Evolutionary conservation across 2,329 filamentous ascomycete genomes (phyloP).

Genomic region (Drechmeria coniospora): DNA sequence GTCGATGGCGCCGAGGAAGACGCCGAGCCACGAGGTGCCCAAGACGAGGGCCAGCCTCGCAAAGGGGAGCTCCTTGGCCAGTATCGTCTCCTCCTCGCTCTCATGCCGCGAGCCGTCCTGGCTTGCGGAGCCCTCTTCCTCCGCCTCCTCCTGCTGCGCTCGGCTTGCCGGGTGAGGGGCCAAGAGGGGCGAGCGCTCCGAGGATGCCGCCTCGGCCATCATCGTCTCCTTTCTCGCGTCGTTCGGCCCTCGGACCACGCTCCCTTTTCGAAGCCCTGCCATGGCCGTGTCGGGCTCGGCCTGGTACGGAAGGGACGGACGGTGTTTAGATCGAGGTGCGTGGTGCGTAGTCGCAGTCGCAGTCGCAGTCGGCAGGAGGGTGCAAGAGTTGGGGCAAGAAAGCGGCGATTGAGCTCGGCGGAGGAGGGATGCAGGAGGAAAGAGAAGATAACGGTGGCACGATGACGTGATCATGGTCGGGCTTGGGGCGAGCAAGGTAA

Average conservation of each 20-base stretch:
- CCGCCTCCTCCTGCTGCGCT: background rate
- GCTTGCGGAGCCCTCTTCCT: slow-evolving; percentile 8
- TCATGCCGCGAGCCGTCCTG: too few relatives aligned
- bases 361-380: background rate
- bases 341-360: background rate
- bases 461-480: too few relatives aligned
- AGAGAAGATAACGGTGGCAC: too few relatives aligned
- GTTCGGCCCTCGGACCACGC: background rate
- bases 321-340: too few relatives aligned
- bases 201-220: slow-evolving; percentile 1
- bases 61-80: slow-evolving; percentile 33
- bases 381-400: too few relatives aligned
- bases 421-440: too few relatives aligned
- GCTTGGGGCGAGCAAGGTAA: too few relatives aligned
- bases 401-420: too few relatives aligned
- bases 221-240: background rate
- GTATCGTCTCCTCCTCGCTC: slow-evolving; percentile 29
- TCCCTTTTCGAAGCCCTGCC: background rate
- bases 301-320: too few relatives aligned
- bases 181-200: slow-evolving; percentile 14
- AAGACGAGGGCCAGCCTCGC: slow-evolving; percentile 37
- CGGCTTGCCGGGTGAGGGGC: background rate
- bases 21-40: slow-evolving; percentile 40
- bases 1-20: slow-evolving; percentile 53
- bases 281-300: too few relatives aligned